phyloP scores from a whole-genome alignment of 805 yeast species.

The Candida nitratophila region DNA sequence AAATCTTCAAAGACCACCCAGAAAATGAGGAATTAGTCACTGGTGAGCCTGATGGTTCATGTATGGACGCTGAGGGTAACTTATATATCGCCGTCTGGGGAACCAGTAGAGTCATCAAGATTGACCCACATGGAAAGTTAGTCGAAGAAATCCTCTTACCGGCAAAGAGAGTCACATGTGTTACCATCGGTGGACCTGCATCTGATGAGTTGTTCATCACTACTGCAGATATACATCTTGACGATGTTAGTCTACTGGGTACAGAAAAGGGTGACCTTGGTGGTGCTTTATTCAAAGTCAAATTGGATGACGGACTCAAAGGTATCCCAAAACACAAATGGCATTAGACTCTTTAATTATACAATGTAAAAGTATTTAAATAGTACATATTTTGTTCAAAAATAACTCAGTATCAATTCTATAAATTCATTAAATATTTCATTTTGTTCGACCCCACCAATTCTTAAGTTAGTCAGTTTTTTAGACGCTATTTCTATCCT shows the following conservation, averaged over 20 bases:
- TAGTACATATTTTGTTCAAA: slow-evolving; percentile 2
- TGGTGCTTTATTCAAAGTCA: slow-evolving; percentile 49
- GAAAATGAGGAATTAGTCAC: slow-evolving; percentile 18
- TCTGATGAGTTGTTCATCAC: slow-evolving; percentile 59
- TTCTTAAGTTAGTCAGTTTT: slow-evolving; percentile 52
- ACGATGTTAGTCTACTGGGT: slow-evolving; percentile 25
- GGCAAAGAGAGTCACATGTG: slow-evolving; percentile 53
- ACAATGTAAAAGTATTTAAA: background rate
- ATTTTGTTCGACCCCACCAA: slow-evolving; percentile 62
- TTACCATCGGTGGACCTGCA: slow-evolving; percentile 57
- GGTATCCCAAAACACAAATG: slow-evolving; percentile 5
- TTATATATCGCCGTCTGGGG: slow-evolving; percentile 67
- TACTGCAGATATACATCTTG: slow-evolving; percentile 48
- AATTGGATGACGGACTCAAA: slow-evolving; percentile 20
- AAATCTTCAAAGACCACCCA: slow-evolving; percentile 7
- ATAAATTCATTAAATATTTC: slow-evolving; percentile 67
- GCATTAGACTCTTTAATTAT: background rate
- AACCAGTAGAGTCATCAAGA: slow-evolving; percentile 47
- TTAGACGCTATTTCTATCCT: slow-evolving; percentile 52
- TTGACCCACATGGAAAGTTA: slow-evolving; percentile 41
- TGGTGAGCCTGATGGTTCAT: slow-evolving; percentile 80
- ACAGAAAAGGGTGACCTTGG: slow-evolving; percentile 39
- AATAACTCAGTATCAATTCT: slow-evolving; percentile 27
- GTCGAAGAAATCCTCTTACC: slow-evolving; percentile 52
- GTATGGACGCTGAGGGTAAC: slow-evolving; percentile 46